These are phyloP conservation scores for Mrakia frigida DNA, from an alignment of 768 basidiomycete species.

Conservation along the genomic window DNA sequence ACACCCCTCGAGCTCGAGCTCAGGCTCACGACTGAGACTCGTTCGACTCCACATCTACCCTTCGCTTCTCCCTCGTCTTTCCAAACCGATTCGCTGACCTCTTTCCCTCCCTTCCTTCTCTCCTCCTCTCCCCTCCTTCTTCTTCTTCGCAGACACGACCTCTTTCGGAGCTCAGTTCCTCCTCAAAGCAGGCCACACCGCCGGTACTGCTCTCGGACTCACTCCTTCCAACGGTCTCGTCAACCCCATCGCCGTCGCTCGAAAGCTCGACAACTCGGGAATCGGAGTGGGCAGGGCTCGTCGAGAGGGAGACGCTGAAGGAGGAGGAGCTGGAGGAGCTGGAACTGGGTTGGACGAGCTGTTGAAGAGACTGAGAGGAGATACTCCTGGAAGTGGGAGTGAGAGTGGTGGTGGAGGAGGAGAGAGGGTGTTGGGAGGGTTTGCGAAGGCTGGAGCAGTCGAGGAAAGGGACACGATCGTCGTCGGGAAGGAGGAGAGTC, in stretches of 20 bases:
- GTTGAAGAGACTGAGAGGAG: conserved; percentile 40
- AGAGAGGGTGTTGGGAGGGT: conserved; percentile 24
- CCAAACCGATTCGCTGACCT: no score
- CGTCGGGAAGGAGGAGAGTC: conserved; percentile 8
- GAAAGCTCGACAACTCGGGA: conserved; percentile 44
- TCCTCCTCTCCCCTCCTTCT: not conserved
- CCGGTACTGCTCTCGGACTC: conserved; percentile 41
- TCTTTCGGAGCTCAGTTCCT: conserved; percentile 45
- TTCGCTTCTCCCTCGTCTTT: not conserved
- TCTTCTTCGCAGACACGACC: conserved; percentile 35
- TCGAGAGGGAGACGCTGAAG: conserved; percentile 42
- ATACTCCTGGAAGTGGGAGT: conserved; percentile 8
- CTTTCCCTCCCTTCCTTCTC: not conserved
- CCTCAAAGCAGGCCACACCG: conserved; percentile 41
- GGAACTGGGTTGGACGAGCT: conserved; percentile 43
- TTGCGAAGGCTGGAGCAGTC: conserved; percentile 12
- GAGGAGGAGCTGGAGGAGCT: conserved; percentile 40
- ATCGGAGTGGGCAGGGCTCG: conserved; percentile 44
- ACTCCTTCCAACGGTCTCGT: conserved; percentile 38
- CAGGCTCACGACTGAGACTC: no score
- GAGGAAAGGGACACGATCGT: conserved; percentile 24
- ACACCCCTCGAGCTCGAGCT: not conserved
- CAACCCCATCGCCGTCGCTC: conserved; percentile 44
- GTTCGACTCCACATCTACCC: not conserved
- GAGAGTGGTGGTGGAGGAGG: not conserved